Evolutionary conservation across 805 yeast species (phyloP), one percentile per base, ranked within the genome.

Genomic region (Ogataea angusta): DNA sequence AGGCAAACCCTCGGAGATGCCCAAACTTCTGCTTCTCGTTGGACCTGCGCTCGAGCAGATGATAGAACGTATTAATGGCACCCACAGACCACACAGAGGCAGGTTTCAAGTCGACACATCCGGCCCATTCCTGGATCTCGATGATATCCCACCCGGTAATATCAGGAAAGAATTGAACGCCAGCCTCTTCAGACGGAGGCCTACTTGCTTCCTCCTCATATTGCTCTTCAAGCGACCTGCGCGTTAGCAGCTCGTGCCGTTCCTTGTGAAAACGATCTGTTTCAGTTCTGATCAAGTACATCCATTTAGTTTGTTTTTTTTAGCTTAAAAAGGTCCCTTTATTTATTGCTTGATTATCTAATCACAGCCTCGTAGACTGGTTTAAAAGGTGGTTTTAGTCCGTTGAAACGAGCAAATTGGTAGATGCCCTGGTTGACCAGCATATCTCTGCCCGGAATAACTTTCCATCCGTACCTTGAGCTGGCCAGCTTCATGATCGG

Each of bases 361-460:
- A 40, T 28, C 43, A 85, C 91, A 22, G 86, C 88, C 14, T 75
- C 68, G 51, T 74, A 78, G 33, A 83, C 72, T 15, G 72, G 75
- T 23, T 69, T 62, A 62, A 78, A 83, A 15, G 89, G 87, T 3
- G 90, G 82, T 19, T 54, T 63, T 36, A 72, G 60, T 0, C 84
- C 83, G 9, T 85, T 86, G 82, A 95, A 91, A 42, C 78, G 64
- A 47, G 73, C 67, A 60, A 90, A 89, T 66, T 93, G 99, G 49
- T 76, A 86, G 36, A 85, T 81, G 34, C 97, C 99, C 66, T 93
- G 99, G 64, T 85, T 81, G 13, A 90, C 89, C 48, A 93, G 73
- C 93, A 95, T 85, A 56, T 89, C 87, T 25, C 84, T 79, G 10
- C 99, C 99, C 7, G 90, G 85, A 49, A 91, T 74, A n/a, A 82